A percentile compares a stretch with the other conserved stretches of the same genome.
phyloP scores from a whole-genome alignment of 495 filamentous ascomycete genomes.

The Hypoxylon lenormandii region DNA sequence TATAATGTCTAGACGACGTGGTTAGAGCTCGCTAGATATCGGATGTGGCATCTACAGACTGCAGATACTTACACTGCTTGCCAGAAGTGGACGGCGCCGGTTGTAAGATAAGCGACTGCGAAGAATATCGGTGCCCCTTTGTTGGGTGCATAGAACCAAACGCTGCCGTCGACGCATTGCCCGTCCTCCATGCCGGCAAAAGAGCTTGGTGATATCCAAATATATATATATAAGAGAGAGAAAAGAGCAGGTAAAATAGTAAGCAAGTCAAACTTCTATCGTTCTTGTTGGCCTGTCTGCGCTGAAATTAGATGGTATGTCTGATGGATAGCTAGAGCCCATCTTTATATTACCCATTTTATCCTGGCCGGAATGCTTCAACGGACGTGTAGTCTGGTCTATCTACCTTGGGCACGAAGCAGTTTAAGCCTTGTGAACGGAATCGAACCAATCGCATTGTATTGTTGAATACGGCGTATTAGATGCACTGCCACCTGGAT shows the following conservation, averaged over 20 bases:
- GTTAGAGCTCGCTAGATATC: constrained; percentile 54
- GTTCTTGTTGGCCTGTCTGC: no score
- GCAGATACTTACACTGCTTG: constrained; percentile 70
- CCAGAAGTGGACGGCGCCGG: constrained; percentile 69
- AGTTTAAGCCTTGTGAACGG: constrained; percentile 15
- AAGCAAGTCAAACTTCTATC: no score
- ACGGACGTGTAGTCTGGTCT: not conserved
- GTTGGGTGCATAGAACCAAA: constrained; percentile 80
- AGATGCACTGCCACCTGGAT: no score
- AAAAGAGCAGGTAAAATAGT: not conserved
- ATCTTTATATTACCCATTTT: not conserved
- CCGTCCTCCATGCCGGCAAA: constrained; percentile 53
- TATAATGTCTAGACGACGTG: constrained; percentile 64
- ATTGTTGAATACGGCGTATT: constrained; percentile 40
- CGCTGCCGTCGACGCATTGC: constrained; percentile 61
- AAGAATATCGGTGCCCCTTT: constrained; percentile 77
- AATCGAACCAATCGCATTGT: constrained; percentile 44
- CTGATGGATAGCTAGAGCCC: not conserved
- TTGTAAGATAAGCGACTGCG: constrained; percentile 71
- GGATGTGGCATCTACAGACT: not conserved
- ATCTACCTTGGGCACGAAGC: constrained; percentile 9
- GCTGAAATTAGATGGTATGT: no score
- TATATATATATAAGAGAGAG: not conserved
- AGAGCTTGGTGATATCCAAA: not conserved
- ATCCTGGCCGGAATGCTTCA: not conserved